Evolutionary conservation across 345 rosid species (phyloP).

Genomic region (Lagerstroemia speciosa): DNA sequence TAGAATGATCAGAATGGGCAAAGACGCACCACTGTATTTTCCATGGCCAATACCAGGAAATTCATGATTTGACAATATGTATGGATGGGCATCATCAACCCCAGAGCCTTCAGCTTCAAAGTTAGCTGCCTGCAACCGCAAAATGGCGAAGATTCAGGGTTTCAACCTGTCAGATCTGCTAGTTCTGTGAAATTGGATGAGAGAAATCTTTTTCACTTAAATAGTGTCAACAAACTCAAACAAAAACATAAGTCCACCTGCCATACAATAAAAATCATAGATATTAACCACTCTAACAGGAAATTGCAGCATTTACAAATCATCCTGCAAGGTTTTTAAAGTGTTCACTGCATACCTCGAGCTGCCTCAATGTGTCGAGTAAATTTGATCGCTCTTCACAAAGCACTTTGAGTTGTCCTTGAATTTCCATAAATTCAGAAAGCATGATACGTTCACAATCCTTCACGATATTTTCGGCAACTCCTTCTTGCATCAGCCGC

Average conservation of each 20-base stretch:
- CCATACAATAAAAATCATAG: no score
- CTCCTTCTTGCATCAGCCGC: conserved; percentile 58
- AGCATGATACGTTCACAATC: conserved; percentile 90
- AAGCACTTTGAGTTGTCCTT: conserved; percentile 56
- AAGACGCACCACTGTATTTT: conserved; percentile 65
- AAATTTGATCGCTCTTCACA: conserved; percentile 71
- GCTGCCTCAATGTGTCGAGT: conserved; percentile 72
- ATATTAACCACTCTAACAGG: no score
- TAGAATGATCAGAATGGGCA: neutral
- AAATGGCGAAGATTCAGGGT: no score
- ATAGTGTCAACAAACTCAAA: no score
- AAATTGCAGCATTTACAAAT: neutral
- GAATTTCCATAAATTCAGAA: conserved; percentile 70
- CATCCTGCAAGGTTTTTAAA: neutral
- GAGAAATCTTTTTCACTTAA: no score
- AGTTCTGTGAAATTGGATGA: no score
- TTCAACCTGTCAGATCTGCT: no score
- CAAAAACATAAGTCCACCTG: no score
- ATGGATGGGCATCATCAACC: conserved; percentile 17
- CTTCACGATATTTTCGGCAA: conserved; percentile 56
- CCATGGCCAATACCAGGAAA: conserved; percentile 55
- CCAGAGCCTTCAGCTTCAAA: conserved; percentile 68
- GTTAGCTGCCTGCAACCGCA: conserved; percentile 64
- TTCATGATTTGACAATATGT: conserved; percentile 17
- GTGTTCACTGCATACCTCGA: conserved; percentile 52